Evolutionary conservation across 805 yeast species (phyloP).

Genomic region (Candida palmyrensis): DNA sequence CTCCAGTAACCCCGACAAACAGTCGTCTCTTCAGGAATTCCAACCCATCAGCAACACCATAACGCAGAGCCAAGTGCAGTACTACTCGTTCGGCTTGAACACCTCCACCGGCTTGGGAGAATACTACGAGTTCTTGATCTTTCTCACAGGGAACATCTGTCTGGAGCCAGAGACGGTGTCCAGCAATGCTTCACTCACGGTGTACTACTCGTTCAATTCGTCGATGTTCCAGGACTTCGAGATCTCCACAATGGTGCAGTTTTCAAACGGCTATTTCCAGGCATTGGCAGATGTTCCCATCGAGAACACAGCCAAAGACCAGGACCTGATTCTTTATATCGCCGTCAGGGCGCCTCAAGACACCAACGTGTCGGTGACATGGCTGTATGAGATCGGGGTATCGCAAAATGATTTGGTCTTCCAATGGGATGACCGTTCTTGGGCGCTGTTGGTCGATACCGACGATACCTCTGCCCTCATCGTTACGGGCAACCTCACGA

Average conservation of each 20-base stretch:
- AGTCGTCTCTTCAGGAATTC: background rate
- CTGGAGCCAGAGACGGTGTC: constrained; percentile 22
- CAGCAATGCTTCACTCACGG: constrained; percentile 24
- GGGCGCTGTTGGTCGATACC: constrained; percentile 59
- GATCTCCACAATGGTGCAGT: constrained; percentile 17
- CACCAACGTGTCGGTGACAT: constrained; percentile 29
- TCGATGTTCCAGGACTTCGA: constrained; percentile 26
- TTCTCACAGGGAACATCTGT: constrained; percentile 49
- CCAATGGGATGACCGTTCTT: constrained; percentile 61
- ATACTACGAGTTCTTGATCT: constrained; percentile 42
- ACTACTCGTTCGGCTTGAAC: constrained; percentile 40
- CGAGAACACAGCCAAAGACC: constrained; percentile 3
- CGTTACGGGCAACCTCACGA: constrained; percentile 50
- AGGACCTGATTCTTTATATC: constrained; percentile 23
- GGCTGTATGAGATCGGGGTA: constrained; percentile 66
- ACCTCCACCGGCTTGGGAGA: constrained; percentile 41
- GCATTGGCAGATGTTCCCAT: constrained; percentile 33
- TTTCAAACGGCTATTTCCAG: constrained; percentile 33
- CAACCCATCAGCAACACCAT: constrained; percentile 12
- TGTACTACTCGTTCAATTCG: constrained; percentile 35
- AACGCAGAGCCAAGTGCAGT: constrained; percentile 33
- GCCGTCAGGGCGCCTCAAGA: constrained; percentile 39
- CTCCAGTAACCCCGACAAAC: too few species aligned
- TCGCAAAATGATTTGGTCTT: constrained; percentile 59
- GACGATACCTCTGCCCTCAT: constrained; percentile 66